Evolutionary conservation across 441 rosid species (phyloP).

Genomic region (Euphorbia corollata): DNA sequence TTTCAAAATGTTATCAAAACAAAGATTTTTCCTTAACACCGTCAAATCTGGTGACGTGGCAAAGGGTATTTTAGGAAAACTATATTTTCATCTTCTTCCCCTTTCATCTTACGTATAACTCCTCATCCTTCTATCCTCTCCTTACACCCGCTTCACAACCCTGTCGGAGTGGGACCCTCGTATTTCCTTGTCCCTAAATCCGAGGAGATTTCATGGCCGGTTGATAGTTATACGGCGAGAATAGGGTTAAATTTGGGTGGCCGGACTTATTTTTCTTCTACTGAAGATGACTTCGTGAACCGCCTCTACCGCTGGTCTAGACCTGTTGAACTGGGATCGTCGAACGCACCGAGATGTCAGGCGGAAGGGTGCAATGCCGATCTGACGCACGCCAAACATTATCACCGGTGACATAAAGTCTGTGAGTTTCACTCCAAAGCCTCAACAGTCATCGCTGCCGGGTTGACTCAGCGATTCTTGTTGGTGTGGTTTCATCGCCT

Average conservation of each 20-base stretch:
- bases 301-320: constrained; percentile 73
- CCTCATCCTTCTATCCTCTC: constrained; percentile 33
- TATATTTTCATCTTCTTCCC: no score
- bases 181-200: constrained; percentile 56
- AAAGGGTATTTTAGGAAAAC: no score
- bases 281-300: constrained; percentile 83
- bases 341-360: constrained; percentile 67
- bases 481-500: no score
- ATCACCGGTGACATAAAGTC: constrained; percentile 92
- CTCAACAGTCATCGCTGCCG: constrained; percentile 72
- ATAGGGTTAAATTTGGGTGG: constrained; percentile 89
- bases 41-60: no score
- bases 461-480: constrained; percentile 92
- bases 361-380: constrained; percentile 96
- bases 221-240: constrained; percentile 41
- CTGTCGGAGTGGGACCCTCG: constrained; percentile 21
- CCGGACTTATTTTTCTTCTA: constrained; percentile 80
- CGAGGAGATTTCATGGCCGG: constrained; percentile 49
- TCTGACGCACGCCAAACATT: constrained; percentile 84
- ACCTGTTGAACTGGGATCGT: constrained; percentile 43
- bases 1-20: no score
- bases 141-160: constrained; percentile 24
- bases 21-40: no score
- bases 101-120: constrained; percentile 20
- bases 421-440: constrained; percentile 96